These are phyloP conservation scores for Linum trigynum DNA, from an alignment of 345 rosid species.

Conservation along the genomic window DNA sequence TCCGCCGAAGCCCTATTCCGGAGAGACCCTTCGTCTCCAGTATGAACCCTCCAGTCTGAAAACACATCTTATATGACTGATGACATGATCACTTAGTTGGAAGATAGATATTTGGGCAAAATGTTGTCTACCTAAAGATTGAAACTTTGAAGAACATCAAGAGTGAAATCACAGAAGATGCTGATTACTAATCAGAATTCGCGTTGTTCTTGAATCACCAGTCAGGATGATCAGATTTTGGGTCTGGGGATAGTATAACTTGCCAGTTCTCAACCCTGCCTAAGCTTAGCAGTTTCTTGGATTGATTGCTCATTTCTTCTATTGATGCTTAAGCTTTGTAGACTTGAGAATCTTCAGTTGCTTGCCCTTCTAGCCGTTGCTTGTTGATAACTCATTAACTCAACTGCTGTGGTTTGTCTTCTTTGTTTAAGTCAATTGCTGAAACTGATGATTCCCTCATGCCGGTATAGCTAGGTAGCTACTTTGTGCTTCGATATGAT, in stretches of 20 bases:
- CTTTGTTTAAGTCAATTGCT: no score
- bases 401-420: neutral
- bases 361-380: neutral
- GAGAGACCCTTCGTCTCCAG: neutral
- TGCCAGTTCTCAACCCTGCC: no score
- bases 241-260: no score
- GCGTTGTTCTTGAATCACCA: neutral
- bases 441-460: neutral
- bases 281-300: no score
- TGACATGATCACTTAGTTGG: neutral
- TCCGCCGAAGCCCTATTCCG: neutral
- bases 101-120: neutral
- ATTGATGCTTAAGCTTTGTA: neutral
- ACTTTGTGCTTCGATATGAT: neutral
- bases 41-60: neutral
- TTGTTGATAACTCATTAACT: neutral
- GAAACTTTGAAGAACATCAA: neutral
- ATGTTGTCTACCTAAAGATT: neutral
- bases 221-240: neutral
- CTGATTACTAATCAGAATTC: no score
- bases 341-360: neutral
- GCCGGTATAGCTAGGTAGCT: no score
- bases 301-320: no score
- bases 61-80: neutral
- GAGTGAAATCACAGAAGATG: neutral